A percentile compares a stretch with the other conserved stretches of the same genome.
Conservation (phyloP, 1,284 basidiomycete species). For the Bjerkandera adusta region DNA sequence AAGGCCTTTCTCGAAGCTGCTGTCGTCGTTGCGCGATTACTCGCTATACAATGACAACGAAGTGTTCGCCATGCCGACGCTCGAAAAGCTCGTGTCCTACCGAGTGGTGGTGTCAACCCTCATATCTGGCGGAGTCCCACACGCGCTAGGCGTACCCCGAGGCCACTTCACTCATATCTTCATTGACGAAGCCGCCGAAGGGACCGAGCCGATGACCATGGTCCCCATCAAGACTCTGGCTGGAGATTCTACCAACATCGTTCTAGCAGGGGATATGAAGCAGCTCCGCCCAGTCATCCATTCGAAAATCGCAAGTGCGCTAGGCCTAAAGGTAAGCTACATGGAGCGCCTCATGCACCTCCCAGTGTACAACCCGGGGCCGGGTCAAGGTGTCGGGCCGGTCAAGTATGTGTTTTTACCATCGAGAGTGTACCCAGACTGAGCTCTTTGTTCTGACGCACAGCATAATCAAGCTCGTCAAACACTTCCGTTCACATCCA, state of each 20-base stretch:
- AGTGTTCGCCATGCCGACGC: slow-evolving; percentile 44
- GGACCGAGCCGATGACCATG: slow-evolving; percentile 57
- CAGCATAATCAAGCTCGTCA: slow-evolving; percentile 57
- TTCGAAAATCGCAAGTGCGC: slow-evolving; percentile 39
- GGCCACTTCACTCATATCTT: slow-evolving; percentile 65
- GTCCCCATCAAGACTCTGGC: slow-evolving; percentile 50
- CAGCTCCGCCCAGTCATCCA: slow-evolving; percentile 56
- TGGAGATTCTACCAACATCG: slow-evolving; percentile 41
- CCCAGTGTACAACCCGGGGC: slow-evolving; percentile 39
- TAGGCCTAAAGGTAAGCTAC: slow-evolving; percentile 50
- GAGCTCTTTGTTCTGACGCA: not conserved
- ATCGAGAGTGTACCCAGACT: not conserved
- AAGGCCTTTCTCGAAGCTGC: slow-evolving; percentile 31
- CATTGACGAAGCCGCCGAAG: slow-evolving; percentile 65
- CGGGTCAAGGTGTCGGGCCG: slow-evolving; percentile 30
- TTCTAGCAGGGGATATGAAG: slow-evolving; percentile 56
- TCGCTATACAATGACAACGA: slow-evolving; percentile 32
- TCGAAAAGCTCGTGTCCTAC: slow-evolving; percentile 41
- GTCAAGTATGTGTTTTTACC: too few species aligned
- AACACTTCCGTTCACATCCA: slow-evolving; percentile 59
- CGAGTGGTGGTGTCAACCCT: slow-evolving; percentile 60
- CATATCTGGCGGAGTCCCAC: slow-evolving; percentile 53
- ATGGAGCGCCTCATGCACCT: slow-evolving; percentile 50
- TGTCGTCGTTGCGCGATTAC: slow-evolving; percentile 40
- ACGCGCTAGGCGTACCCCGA: slow-evolving; percentile 51